Conservation (phyloP, 192 early-diverging fungal species). For the Coemansia sp. region DNA sequence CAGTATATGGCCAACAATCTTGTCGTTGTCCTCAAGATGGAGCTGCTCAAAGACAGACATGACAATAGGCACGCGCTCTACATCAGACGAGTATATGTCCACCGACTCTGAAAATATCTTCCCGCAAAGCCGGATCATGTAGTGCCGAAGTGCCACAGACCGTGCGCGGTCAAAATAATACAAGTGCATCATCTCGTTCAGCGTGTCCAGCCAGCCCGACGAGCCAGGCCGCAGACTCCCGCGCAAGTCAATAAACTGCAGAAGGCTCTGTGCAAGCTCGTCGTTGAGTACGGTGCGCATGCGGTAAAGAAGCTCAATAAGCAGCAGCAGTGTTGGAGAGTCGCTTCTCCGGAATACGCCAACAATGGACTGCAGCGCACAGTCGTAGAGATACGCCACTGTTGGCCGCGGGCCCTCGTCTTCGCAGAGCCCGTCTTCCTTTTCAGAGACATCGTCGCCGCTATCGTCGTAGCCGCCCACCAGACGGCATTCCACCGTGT, state of each 20-base stretch:
- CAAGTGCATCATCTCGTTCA: conserved; percentile 47
- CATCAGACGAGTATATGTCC: conserved; percentile 4
- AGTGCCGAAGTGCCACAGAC: conserved; percentile 34
- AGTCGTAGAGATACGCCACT: conserved; percentile 35
- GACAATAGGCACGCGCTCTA: conserved; percentile 32
- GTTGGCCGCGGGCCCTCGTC: conserved; percentile 11
- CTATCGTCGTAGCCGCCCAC: conserved; percentile 14
- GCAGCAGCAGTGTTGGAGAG: conserved; percentile 12
- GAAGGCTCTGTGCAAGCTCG: conserved; percentile 42
- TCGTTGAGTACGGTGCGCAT: conserved; percentile 35
- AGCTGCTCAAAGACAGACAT: conserved; percentile 42
- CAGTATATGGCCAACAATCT: conserved; percentile 29
- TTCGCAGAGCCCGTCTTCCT: conserved; percentile 7
- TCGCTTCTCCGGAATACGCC: conserved; percentile 19
- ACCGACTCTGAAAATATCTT: conserved; percentile 17
- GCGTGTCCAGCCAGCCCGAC: conserved; percentile 15
- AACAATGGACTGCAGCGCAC: conserved; percentile 31
- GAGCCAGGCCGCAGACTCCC: conserved; percentile 37
- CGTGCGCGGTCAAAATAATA: conserved; percentile 54
- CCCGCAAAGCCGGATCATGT: conserved; percentile 26
- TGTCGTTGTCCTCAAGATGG: conserved; percentile 34
- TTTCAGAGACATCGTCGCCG: conserved; percentile 1
- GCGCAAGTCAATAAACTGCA: conserved; percentile 29
- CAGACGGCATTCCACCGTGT: conserved; percentile 32
- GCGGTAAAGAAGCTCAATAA: conserved; percentile 35